Percentiles rank a stretch among this genome's conserved stretches.
Conservation (phyloP, 2,329 filamentous ascomycete genomes). For the Rhinocladiella similis region DNA sequence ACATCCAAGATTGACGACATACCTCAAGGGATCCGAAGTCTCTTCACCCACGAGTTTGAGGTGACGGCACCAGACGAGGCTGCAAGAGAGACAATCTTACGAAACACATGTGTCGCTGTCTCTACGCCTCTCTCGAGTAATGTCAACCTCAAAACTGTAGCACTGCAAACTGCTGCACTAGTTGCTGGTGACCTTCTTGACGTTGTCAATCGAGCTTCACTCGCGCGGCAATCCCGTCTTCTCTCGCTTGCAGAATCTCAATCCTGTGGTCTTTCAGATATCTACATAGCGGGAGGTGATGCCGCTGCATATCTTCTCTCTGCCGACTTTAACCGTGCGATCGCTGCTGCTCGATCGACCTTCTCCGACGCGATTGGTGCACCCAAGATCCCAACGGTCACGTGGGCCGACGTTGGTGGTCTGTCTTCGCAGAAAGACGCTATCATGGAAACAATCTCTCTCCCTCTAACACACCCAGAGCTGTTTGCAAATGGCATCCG, state of each 20-base stretch:
- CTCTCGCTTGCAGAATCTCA: slow-evolving; percentile 63
- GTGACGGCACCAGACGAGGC: slow-evolving; percentile 90
- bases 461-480: slow-evolving; percentile 87
- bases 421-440: slow-evolving; percentile 93
- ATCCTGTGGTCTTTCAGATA: slow-evolving; percentile 52
- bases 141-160: slow-evolving; percentile 80
- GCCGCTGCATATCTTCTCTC: slow-evolving; percentile 76
- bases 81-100: slow-evolving; percentile 84
- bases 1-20: slow-evolving; percentile 95
- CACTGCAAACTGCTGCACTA: slow-evolving; percentile 91
- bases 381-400: slow-evolving; percentile 95
- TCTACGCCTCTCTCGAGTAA: slow-evolving; percentile 77
- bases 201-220: slow-evolving; percentile 84
- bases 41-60: slow-evolving; percentile 95
- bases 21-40: slow-evolving; percentile 80
- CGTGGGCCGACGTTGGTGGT: slow-evolving; percentile 94
- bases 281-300: slow-evolving; percentile 84
- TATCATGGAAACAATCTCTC: slow-evolving; percentile 93
- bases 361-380: slow-evolving; percentile 97
- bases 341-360: slow-evolving; percentile 94
- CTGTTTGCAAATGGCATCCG: slow-evolving; percentile 97
- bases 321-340: slow-evolving; percentile 84
- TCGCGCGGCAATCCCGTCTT: slow-evolving; percentile 73
- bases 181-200: slow-evolving; percentile 94
- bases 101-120: slow-evolving; percentile 72